Percentiles rank a stretch among this genome's conserved stretches.
Evolutionary conservation across 2,329 filamentous ascomycete genomes (phyloP).

Genomic region (Stagonosporopsis rhizophila): DNA sequence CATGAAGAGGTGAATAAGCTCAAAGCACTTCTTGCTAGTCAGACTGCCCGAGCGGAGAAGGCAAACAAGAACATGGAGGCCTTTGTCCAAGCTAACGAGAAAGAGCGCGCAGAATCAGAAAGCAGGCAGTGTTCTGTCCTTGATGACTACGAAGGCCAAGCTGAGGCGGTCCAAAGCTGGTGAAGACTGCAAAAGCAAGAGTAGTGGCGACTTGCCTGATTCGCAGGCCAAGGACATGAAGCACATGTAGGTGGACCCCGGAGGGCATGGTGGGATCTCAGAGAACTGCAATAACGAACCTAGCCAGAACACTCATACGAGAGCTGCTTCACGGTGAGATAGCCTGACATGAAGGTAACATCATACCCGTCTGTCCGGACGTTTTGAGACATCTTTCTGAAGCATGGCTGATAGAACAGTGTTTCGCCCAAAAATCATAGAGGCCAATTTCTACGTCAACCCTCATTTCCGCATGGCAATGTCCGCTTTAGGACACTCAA

Average conservation of each 20-base stretch:
- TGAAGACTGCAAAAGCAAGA: not conserved
- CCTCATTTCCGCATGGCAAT: constrained; percentile 1
- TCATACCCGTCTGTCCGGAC: not conserved
- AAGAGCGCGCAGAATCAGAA: too few relatives aligned
- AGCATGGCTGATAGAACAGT: not conserved
- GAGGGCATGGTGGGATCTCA: not conserved
- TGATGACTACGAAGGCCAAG: too few relatives aligned
- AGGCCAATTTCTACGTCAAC: not conserved
- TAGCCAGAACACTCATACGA: not conserved
- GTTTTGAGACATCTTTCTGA: not conserved
- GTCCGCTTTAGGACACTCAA: not conserved
- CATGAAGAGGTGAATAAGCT: too few relatives aligned
- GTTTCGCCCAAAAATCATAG: not conserved
- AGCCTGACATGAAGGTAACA: not conserved
- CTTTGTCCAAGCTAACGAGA: too few relatives aligned
- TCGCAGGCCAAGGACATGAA: not conserved
- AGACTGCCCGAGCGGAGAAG: too few relatives aligned
- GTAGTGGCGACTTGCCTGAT: not conserved
- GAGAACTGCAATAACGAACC: too few relatives aligned
- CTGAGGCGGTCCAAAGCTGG: too few relatives aligned
- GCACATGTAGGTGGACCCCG: not conserved
- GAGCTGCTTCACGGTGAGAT: not conserved
- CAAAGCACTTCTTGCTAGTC: too few relatives aligned
- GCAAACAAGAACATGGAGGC: too few relatives aligned
- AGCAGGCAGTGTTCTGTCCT: too few relatives aligned